Evolutionary conservation across 2,329 filamentous ascomycete genomes (phyloP).

Genomic region (Falciphora oryzae): DNA sequence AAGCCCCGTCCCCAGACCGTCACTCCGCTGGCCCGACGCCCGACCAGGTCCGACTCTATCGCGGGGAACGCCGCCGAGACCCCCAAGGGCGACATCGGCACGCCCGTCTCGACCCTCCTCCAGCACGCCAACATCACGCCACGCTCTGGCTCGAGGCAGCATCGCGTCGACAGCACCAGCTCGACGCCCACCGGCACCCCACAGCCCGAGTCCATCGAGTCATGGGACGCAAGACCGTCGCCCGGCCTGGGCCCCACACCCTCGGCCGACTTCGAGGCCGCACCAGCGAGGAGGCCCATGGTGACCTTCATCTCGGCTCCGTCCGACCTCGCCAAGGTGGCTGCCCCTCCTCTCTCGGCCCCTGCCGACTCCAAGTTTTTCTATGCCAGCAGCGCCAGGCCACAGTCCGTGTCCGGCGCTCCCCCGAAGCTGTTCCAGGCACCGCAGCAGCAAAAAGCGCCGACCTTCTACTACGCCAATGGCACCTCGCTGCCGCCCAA

Average conservation of each 20-base stretch:
- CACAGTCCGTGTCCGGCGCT: conserved; percentile 16
- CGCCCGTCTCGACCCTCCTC: conserved; percentile 50
- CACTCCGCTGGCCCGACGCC: conserved; percentile 36
- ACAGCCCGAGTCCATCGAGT: conserved; percentile 37
- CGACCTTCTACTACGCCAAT: conserved; percentile 55
- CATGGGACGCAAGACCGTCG: conserved; percentile 30
- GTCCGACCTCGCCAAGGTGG: conserved; percentile 25
- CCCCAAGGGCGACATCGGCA: conserved; percentile 42
- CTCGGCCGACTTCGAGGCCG: neutral
- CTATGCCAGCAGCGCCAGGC: conserved; percentile 70
- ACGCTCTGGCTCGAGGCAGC: conserved; percentile 67
- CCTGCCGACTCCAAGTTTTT: conserved; percentile 70
- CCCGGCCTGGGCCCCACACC: neutral
- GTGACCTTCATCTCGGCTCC: conserved; percentile 35
- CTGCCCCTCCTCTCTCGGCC: conserved; percentile 19
- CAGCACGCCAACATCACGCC: conserved; percentile 65
- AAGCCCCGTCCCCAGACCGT: conserved; percentile 21
- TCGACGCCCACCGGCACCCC: conserved; percentile 62
- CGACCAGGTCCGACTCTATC: conserved; percentile 18
- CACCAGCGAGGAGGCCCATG: conserved; percentile 11
- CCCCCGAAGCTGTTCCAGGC: conserved; percentile 17
- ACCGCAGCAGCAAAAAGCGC: conserved; percentile 26
- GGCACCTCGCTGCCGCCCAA: conserved; percentile 32
- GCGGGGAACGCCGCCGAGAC: conserved; percentile 8
- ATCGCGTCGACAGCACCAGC: conserved; percentile 61